Conservation (phyloP, 2,329 filamentous ascomycete genomes). For the Metarhizium guizhouense region DNA sequence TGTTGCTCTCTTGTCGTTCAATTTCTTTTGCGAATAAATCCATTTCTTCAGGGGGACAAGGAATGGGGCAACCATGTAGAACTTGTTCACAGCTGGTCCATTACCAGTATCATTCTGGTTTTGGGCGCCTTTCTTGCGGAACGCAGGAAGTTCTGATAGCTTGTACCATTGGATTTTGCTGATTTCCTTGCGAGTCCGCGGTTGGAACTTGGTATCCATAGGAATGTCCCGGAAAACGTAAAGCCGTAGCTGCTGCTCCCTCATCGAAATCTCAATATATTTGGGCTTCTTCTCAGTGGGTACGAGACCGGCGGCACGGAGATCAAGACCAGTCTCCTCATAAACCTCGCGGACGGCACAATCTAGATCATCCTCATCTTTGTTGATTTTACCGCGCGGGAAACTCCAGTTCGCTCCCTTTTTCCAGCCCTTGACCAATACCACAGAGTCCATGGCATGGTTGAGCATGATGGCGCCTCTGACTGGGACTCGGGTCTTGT, state of each 20-base stretch:
- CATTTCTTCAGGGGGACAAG: constrained; percentile 78
- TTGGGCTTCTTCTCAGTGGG: constrained; percentile 64
- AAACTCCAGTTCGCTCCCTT: constrained; percentile 96
- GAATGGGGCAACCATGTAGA: constrained; percentile 97
- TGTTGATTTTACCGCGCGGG: constrained; percentile 94
- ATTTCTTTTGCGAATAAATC: constrained; percentile 76
- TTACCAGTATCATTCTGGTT: constrained; percentile 47
- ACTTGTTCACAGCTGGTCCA: constrained; percentile 66
- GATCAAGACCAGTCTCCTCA: constrained; percentile 89
- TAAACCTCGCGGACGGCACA: constrained; percentile 92
- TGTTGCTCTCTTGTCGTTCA: constrained; percentile 44
- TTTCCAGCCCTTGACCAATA: constrained; percentile 97
- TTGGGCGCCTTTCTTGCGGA: constrained; percentile 58
- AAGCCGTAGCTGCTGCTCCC: constrained; percentile 84
- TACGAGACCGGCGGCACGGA: constrained; percentile 67
- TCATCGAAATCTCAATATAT: constrained; percentile 80
- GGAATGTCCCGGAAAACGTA: constrained; percentile 88
- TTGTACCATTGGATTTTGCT: constrained; percentile 96
- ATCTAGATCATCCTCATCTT: constrained; percentile 86
- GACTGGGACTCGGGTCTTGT: constrained; percentile 92
- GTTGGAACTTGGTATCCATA: constrained; percentile 79
- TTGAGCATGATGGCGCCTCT: constrained; percentile 91
- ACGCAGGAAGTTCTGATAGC: constrained; percentile 76
- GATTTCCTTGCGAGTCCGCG: constrained; percentile 91
- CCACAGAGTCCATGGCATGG: constrained; percentile 83